A percentile compares a stretch with the other conserved stretches of the same genome.
Conservation (phyloP, 805 yeast species). For the Wickerhamiella hasegawae region DNA sequence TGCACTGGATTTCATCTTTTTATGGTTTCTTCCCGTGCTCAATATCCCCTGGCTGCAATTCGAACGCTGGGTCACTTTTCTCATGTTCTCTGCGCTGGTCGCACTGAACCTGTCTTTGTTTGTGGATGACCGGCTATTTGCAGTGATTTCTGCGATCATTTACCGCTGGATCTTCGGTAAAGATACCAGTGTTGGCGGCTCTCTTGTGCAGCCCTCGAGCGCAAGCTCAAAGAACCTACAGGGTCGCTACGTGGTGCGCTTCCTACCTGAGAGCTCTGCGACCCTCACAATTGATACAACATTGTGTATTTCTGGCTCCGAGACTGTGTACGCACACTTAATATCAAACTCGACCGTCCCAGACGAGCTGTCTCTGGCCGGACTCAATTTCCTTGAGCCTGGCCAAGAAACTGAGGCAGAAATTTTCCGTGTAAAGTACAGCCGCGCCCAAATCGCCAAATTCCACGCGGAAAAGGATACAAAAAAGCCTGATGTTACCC, state of each 20-base stretch:
- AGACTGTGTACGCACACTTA: conserved; percentile 42
- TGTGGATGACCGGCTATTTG: conserved; percentile 7
- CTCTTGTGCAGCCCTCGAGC: no score
- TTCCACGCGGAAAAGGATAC: conserved; percentile 5
- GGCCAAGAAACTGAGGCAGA: no score
- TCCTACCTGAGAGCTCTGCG: conserved; percentile 83
- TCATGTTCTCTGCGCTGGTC: conserved; percentile 33
- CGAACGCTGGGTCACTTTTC: conserved; percentile 35
- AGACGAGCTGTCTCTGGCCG: conserved; percentile 40
- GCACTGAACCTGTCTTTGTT: conserved; percentile 28
- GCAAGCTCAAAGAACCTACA: conserved; percentile 49
- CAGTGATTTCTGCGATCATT: conserved; percentile 11
- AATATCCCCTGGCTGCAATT: conserved; percentile 64
- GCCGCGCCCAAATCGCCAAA: conserved; percentile 38
- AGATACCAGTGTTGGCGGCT: no score
- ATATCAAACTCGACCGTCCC: conserved; percentile 70
- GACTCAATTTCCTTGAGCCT: conserved; percentile 41
- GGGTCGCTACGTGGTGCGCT: conserved; percentile 75
- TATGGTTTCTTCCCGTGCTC: conserved; percentile 57
- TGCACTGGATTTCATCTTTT: conserved; percentile 46
- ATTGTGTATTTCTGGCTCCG: conserved; percentile 32
- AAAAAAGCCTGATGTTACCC: conserved; percentile 1
- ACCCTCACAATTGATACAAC: conserved; percentile 43
- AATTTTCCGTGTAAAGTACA: conserved; percentile 31
- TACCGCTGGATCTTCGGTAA: no score